phyloP scores from a whole-genome alignment of 768 basidiomycete genomes.

The Termitomyces sp. region DNA sequence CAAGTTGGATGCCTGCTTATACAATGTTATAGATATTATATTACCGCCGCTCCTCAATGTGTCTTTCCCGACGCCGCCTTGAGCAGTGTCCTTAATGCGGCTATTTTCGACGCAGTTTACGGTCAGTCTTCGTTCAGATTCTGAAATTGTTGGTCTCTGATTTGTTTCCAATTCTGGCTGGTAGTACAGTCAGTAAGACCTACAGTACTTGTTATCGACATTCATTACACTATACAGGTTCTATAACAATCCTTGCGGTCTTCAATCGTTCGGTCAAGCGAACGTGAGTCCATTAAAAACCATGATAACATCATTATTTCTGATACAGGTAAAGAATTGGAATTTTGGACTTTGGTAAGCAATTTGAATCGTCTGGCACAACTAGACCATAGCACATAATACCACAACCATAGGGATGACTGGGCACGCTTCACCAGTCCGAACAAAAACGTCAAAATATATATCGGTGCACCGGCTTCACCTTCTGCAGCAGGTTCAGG shows the following conservation, averaged over 20 bases:
- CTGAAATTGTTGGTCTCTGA: constrained; percentile 1
- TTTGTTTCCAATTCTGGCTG: not conserved
- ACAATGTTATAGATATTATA: constrained; percentile 46
- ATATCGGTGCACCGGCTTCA: constrained; percentile 63
- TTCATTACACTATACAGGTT: constrained; percentile 34
- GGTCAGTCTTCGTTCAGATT: constrained; percentile 27
- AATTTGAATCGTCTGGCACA: not conserved
- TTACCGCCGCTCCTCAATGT: constrained; percentile 66
- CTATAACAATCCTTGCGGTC: constrained; percentile 53
- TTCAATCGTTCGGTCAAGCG: constrained; percentile 43
- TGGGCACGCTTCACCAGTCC: constrained; percentile 60
- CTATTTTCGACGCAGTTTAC: constrained; percentile 69
- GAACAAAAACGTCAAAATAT: constrained; percentile 61
- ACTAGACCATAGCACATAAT: not conserved
- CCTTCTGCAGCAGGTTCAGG: constrained; percentile 54
- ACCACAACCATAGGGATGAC: constrained; percentile 44
- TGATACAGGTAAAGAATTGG: constrained; percentile 46
- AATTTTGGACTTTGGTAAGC: constrained; percentile 56
- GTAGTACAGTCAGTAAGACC: constrained; percentile 31
- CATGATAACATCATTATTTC: not conserved
- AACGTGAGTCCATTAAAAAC: constrained; percentile 37
- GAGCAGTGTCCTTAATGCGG: constrained; percentile 55
- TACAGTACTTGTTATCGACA: not conserved
- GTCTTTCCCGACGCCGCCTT: constrained; percentile 67
- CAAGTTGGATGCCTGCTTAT: not conserved